Base-by-base conservation (phyloP, 1,284 basidiomycete species). In the Puccinia coronata region DNA sequence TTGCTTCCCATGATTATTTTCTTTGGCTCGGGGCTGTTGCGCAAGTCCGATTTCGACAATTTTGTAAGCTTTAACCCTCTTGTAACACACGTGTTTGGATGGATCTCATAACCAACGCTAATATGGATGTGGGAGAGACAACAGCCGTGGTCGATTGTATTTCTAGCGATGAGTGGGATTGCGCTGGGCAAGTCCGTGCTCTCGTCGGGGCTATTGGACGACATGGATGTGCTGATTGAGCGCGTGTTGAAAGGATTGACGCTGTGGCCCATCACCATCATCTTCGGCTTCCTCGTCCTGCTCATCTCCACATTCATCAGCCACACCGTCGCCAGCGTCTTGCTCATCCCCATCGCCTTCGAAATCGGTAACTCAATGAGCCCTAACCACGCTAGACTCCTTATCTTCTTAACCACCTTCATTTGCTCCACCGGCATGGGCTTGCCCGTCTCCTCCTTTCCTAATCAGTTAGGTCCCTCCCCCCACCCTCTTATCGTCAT, bases 401-500 rank as follows among this genome's bases (percentile, higher is more conserved):
- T 98, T 82, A 93, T 97, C 84, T 96, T 97, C 88, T 86, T 88
- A 69, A 98, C 95, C 12, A 94, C 91, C 1, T 88, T 99, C 82
- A 93, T 97, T 80, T 98, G 96, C 84, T 96, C 94, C 41, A 90
- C 94, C 2, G 97, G 96, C 0, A 99, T 99, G 96, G 97, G 96
- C 8, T 92, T 99, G 89, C 96, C 96, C 3, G 95, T 98, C 49
- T 95, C 93, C 82, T 96, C 96, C 8, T 98, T 99, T 88, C 96
- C 96, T 0, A 98, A 98, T 86, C 93, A 96, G 88, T 95, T 67
- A 53, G 63, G 69, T 59, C 5, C 82, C 84, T 85, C 82, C 1
- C 82, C 82, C 16, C 83, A 86, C 20, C 3, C 93, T 93, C 94
- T 43, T 41, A 16, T 41, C 25, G 11, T 25, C n/a, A n/a, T n/a